Percentiles rank a stretch among this genome's conserved stretches.
These are phyloP conservation scores for Candida buenavistaensis DNA, from an alignment of 1,139 yeast genomes.

Conservation along the genomic window DNA sequence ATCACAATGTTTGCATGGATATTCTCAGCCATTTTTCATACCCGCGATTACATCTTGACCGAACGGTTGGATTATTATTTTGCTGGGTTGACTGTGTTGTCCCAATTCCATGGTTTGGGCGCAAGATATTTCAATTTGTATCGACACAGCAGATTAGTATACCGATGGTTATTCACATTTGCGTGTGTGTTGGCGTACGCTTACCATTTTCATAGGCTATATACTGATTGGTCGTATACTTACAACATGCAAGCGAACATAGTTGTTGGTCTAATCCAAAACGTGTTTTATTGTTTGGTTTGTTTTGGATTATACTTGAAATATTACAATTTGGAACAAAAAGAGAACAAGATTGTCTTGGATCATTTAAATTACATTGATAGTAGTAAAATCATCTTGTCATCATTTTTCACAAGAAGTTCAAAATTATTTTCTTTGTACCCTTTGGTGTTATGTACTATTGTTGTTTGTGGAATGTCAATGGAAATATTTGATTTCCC, in stretches of 20 bases:
- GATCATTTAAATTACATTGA: constrained; percentile 30
- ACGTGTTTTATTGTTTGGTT: constrained; percentile 38
- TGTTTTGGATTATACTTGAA: constrained; percentile 36
- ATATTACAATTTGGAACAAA: constrained; percentile 29
- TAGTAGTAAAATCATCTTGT: constrained; percentile 23
- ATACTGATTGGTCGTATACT: constrained; percentile 82
- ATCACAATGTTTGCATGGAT: constrained; percentile 88
- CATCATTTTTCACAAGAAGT: constrained; percentile 37
- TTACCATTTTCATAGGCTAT: constrained; percentile 66
- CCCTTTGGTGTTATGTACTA: constrained; percentile 44
- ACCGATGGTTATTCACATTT: constrained; percentile 33
- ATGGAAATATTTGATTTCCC: constrained; percentile 90
- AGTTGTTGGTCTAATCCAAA: constrained; percentile 72
- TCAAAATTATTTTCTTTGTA: constrained; percentile 44
- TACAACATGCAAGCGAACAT: constrained; percentile 94
- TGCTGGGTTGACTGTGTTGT: constrained; percentile 84
- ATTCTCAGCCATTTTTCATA: constrained; percentile 81
- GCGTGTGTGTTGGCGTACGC: constrained; percentile 52
- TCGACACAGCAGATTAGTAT: constrained; percentile 27
- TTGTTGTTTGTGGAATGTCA: constrained; percentile 73
- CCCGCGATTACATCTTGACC: constrained; percentile 76
- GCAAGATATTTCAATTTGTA: constrained; percentile 61
- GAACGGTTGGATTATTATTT: constrained; percentile 89
- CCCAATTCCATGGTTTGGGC: constrained; percentile 70
- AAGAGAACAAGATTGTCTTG: constrained; percentile 10